Base-by-base conservation (phyloP, 129 eudicot genomes). In the Arctium minus region DNA sequence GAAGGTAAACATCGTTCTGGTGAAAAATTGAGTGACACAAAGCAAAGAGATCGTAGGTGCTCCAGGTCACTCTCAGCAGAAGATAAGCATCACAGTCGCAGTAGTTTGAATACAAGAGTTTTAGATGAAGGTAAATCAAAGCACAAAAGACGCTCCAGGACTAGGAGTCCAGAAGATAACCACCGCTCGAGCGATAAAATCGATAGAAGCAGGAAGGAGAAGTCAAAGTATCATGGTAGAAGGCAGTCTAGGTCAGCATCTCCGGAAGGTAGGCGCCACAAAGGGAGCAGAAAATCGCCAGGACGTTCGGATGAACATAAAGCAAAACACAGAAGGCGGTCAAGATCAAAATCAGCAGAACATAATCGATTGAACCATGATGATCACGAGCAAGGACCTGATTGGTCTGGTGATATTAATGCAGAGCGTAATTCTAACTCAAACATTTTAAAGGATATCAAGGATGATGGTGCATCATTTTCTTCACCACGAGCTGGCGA, bases 31-130 rank as follows among this genome's bases (percentile, higher is more conserved):
- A 86, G 84, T 17, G 89, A 77, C 38, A 35, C 89, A 64, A 92
- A 88, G 81, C 92, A 87, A 35, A 88, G 87, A 73, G 88, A 80
- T 44, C 88, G 94, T 81, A 86, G 91, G 85, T 83, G 84, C 64
- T 92, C 97, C 33, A 92, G 94, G 85, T 94, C 98, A 80, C 81
- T 65, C 38, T 93, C 99, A 6, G 42, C 62, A 32, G 97, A 92
- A n/a, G 88, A 76, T 71, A 90, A 81, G 83, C 87, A 40, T 85
- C 88, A 76, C 32, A 84, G 75, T 37, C 75, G 72, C 67, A 83
- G 64, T 70, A 84, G 81, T 65, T 79, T 79, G 71, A 81, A 69
- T 32, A 71, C 85, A 13, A 84, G 74, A 75, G 64, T 29, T 76
- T 72, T 75, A 29, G 93, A 86, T 68, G 97, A 87, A 60, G 78